A percentile compares a stretch with the other conserved stretches of the same genome.
Conservation (phyloP, 1,284 basidiomycete species). For the Heterobasidion occidentale region DNA sequence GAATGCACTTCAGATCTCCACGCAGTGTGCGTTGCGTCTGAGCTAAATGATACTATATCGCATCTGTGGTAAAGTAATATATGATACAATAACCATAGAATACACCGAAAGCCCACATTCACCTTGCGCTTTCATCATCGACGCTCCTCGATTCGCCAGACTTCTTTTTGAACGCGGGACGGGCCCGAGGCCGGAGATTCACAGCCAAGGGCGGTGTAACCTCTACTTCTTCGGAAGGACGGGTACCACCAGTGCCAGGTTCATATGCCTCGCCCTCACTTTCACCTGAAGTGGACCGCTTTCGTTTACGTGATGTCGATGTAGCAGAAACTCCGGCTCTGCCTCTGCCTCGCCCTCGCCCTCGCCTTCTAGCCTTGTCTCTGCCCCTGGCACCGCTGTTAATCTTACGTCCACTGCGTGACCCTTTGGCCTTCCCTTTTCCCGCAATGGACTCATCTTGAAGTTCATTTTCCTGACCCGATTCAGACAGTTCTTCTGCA, state of each 20-base stretch:
- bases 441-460: slow-evolving; percentile 14
- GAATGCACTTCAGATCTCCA: too few species aligned
- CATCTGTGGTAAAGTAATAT: background rate
- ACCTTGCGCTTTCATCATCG: background rate
- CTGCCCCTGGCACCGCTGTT: background rate
- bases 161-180: slow-evolving; percentile 17
- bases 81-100: background rate
- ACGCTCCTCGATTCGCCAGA: background rate
- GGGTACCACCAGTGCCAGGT: slow-evolving; percentile 5
- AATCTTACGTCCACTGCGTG: background rate
- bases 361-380: slow-evolving; percentile 7
- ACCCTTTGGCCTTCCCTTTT: slow-evolving; percentile 19
- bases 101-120: background rate
- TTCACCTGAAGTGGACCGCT: slow-evolving; percentile 4
- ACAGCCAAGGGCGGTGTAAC: slow-evolving; percentile 15
- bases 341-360: slow-evolving; percentile 10
- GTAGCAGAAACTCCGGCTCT: slow-evolving; percentile 6
- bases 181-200: slow-evolving; percentile 28
- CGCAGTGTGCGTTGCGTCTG: too few species aligned
- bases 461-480: slow-evolving; percentile 9
- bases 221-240: slow-evolving; percentile 3
- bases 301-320: slow-evolving; percentile 13
- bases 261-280: slow-evolving; percentile 19
- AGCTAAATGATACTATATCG: too few species aligned
- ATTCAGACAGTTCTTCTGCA: slow-evolving; percentile 3